Evolutionary conservation across 352 stramenopile species (phyloP).

Genomic region (Pythium aquatile): DNA sequence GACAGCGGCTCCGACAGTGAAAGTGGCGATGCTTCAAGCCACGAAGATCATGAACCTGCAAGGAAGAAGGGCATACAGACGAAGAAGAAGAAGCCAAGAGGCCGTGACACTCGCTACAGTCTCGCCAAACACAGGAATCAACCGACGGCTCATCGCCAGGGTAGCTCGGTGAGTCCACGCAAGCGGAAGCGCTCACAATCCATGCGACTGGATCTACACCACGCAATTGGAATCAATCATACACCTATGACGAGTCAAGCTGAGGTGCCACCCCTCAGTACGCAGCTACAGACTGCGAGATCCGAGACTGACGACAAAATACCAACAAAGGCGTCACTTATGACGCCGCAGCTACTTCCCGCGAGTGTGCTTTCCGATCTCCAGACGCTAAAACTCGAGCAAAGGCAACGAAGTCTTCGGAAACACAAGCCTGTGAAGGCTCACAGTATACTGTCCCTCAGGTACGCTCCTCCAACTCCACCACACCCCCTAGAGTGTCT

Average conservation of each 20-base stretch:
- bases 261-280: background rate
- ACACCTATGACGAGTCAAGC: no score
- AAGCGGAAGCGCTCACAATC: background rate
- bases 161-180: background rate
- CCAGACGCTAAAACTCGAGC: constrained; percentile 14
- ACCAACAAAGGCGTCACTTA: background rate
- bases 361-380: constrained; percentile 9
- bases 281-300: background rate
- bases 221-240: background rate
- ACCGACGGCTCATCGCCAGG: background rate
- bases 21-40: background rate
- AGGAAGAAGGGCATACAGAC: background rate
- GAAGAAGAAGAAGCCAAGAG: background rate
- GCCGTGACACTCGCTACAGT: background rate
- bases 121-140: background rate
- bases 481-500: no score
- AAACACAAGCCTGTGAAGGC: background rate
- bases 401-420: background rate
- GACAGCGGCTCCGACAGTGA: background rate
- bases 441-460: constrained; percentile 30
- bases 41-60: background rate
- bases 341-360: background rate
- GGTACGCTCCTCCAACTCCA: constrained; percentile 15
- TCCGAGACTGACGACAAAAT: constrained; percentile 8
- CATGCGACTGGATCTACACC: background rate